Base-by-base conservation (phyloP, 192 early-diverging fungal species). In the Coemansia aciculifera region DNA sequence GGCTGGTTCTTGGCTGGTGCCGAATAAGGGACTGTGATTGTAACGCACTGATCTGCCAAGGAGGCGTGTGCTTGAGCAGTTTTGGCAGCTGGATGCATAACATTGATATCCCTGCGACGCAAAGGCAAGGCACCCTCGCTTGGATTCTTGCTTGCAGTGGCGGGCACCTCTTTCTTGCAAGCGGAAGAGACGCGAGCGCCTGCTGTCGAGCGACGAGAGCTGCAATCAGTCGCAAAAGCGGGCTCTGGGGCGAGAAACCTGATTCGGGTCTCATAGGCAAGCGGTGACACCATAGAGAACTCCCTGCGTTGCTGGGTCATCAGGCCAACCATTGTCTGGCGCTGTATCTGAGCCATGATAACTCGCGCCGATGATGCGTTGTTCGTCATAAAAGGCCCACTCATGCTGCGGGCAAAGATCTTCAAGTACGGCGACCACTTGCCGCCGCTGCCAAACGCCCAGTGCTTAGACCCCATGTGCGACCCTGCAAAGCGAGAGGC, bases 391-490 rank as follows among this genome's bases (percentile, higher is more conserved):
- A 72, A 77, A 19, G 65, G 56, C 2, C 32, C 57, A 49, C 79
- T 60, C 29, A 81, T 27, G 48, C 44, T 63, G 4, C 61, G 64
- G 31, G 63, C 29, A 62, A 81, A 39, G 1, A 54, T 67, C 17
- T 59, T 65, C 46, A 69, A 32, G 40, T 73, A 81, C 0, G 74
- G 79, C 61, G 74, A 73, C 79, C 79, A 81, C 36, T 54, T 69
- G 24, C 79, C 79, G 52, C 79, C 79, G 12, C 67, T 60, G 12
- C 67, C 71, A 65, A 81, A 81, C 10, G 71, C 79, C 63, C 63
- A 67, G 62, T 39, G 62, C 5, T 70, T 38, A 10, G 59, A 12
- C 1, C 62, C 43, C 23, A 46, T 1, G 15, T 29, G 49, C 7
- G 27, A 51, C 37, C 63, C 67, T 19, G 63, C 64, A 44, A 67